Base-by-base conservation (phyloP, 2,329 filamentous ascomycete genomes). In the Aureobasidium subglaciale region DNA sequence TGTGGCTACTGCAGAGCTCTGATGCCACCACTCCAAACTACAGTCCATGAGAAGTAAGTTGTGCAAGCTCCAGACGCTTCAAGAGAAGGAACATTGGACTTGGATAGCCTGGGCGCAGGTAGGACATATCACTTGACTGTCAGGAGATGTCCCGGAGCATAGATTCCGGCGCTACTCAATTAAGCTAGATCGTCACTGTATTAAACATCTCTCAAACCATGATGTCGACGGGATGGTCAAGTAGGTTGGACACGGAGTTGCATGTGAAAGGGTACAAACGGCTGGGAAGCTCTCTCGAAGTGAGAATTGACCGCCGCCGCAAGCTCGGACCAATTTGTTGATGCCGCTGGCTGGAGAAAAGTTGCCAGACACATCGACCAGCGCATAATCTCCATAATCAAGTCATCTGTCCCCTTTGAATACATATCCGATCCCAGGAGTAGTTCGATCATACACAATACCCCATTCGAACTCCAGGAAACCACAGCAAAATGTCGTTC, bases 401-500 rank as follows among this genome's bases (percentile, higher is more conserved):
- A 40, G 4, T 25, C 48, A 53, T 5, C 32, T 37, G 27, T 24
- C 24, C 25, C 32, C n/a, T 35, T n/a, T 53, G 37, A 35, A 15
- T 34, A 25, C 32, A 42, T 42, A 24, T n/a, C 35, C n/a, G 37
- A 4, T 27, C 13, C 15, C 18, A 30, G 38, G 37, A 20, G 11
- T 27, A 43, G 27, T 29, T 35, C 15, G 18, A 1, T 5, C 11
- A 35, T 27, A 43, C 50, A 35, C 29, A 35, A 1, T 15, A 18
- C 15, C 24, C 13, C 6, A 2, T 25, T 29, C 16, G 35, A 32
- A 24, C 18, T 24, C 10, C 8, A 24, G 16, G 7, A 48, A 48
- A 46, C 27, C 27, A 20, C 35, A 27, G 24, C 42, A 56, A 6
- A 41, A 96, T 96, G 91, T 95, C 91, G 72, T 96, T 96, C 78